phyloP scores from a whole-genome alignment of 371 early-diverging fungal genomes.

The Parasitella parasitica region DNA sequence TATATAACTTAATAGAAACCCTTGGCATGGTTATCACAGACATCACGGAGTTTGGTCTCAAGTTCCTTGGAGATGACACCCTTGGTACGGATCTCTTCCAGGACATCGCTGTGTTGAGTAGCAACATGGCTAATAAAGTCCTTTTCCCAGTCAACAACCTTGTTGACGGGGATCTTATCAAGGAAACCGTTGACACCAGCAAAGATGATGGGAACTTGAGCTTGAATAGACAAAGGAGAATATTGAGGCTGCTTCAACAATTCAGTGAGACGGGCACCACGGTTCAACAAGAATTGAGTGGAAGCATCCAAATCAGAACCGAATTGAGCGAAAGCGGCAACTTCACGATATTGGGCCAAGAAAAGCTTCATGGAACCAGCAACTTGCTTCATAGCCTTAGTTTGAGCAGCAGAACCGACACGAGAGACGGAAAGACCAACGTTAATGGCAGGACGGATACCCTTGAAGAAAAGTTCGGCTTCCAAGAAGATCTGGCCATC shows the following conservation, averaged over 20 bases:
- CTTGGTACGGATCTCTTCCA: constrained; percentile 88
- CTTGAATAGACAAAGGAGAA: constrained; percentile 89
- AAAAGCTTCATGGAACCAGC: constrained; percentile 97
- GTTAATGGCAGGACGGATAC: constrained; percentile 97
- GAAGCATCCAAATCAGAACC: constrained; percentile 98
- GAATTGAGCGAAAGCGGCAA: constrained; percentile 98
- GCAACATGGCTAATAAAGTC: constrained; percentile 87
- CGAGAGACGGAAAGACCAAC: constrained; percentile 98
- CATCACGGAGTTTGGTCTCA: constrained; percentile 82
- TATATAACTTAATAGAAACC: constrained; percentile 63
- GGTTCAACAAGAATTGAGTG: constrained; percentile 96
- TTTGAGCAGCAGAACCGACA: constrained; percentile 98
- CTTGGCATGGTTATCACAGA: constrained; percentile 85
- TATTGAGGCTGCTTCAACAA: constrained; percentile 95
- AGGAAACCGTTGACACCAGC: constrained; percentile 97
- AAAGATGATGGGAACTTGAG: constrained; percentile 92
- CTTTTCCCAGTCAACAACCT: constrained; percentile 87
- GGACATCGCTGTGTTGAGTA: constrained; percentile 82
- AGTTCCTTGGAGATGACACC: constrained; percentile 72
- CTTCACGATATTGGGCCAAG: constrained; percentile 98
- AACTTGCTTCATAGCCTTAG: constrained; percentile 98
- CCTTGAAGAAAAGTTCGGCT: constrained; percentile 98
- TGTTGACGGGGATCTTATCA: constrained; percentile 93
- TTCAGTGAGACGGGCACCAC: constrained; percentile 97
- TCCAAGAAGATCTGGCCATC: constrained; percentile 94